These are phyloP conservation scores for Actinomortierella ambigua DNA, from an alignment of 371 early-diverging fungal genomes.

Conservation along the genomic window DNA sequence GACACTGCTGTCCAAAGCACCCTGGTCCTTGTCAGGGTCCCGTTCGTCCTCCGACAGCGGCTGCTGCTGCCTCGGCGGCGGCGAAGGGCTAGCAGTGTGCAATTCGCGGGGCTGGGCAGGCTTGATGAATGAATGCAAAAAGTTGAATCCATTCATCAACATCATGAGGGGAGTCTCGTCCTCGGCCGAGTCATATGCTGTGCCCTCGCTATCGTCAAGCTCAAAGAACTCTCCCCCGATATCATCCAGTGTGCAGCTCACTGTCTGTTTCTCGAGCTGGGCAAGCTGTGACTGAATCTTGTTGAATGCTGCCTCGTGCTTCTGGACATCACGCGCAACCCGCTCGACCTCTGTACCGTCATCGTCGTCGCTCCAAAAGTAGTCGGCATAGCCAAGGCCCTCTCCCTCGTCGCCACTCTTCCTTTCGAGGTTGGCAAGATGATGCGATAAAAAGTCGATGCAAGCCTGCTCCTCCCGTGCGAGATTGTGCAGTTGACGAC, in stretches of 20 bases:
- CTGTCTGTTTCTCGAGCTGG: too few relatives aligned
- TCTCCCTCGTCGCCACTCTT: not conserved
- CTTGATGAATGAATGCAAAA: constrained; percentile 12
- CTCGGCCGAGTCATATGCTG: constrained; percentile 27
- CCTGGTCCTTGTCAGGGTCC: too few relatives aligned
- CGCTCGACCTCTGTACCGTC: constrained; percentile 30
- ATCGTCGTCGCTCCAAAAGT: constrained; percentile 10
- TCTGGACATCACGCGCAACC: too few relatives aligned
- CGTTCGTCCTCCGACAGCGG: too few relatives aligned
- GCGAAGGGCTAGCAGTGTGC: too few relatives aligned
- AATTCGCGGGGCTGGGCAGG: too few relatives aligned
- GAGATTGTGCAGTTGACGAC: not conserved
- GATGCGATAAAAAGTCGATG: not conserved
- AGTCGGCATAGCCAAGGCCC: not conserved
- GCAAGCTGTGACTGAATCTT: too few relatives aligned
- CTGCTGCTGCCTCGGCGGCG: too few relatives aligned
- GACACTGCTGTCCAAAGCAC: too few relatives aligned
- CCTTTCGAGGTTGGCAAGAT: not conserved
- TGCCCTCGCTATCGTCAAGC: not conserved
- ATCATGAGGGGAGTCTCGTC: constrained; percentile 36
- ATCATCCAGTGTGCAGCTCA: too few relatives aligned
- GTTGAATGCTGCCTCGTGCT: too few relatives aligned
- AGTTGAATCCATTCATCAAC: constrained; percentile 22
- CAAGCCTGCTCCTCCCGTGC: constrained; percentile 5
- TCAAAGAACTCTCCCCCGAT: too few relatives aligned